These are phyloP conservation scores for Aegilops sharonensis DNA, from an alignment of 176 grass and related monocot genomes.

Conservation along the genomic window DNA sequence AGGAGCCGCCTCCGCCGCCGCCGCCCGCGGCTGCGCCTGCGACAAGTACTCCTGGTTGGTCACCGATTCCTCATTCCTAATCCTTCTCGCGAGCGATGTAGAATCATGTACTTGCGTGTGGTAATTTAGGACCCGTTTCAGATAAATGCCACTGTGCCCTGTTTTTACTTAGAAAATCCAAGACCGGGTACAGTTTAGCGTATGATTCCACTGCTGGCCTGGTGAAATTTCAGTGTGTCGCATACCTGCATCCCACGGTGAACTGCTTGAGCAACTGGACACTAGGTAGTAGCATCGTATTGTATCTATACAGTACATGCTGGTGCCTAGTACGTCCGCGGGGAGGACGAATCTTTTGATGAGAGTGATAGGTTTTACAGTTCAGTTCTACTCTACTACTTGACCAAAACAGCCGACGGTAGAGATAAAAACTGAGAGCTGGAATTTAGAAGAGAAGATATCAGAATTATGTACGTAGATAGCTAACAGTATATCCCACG, in stretches of 20 bases:
- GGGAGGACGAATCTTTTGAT: no score
- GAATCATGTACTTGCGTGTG: background rate
- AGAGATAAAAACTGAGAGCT: background rate
- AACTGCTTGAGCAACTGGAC: background rate
- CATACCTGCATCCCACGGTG: background rate
- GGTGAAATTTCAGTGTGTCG: background rate
- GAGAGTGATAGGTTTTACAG: background rate
- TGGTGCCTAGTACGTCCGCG: background rate
- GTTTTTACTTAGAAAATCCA: background rate
- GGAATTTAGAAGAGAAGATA: background rate
- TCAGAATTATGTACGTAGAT: background rate
- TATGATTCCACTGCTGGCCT: background rate
- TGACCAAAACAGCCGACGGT: background rate
- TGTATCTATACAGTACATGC: background rate
- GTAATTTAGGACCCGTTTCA: no score
- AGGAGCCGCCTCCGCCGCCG: background rate
- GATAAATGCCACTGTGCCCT: background rate
- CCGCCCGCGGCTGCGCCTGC: background rate
- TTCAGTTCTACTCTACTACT: background rate
- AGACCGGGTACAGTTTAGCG: background rate
- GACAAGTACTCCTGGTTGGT: conserved; percentile 13
- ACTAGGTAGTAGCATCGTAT: background rate
- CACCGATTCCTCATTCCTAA: background rate
- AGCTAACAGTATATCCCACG: background rate
- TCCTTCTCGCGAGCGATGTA: background rate